These are phyloP conservation scores for Tricholoma sp. DNA, from an alignment of 768 basidiomycete genomes.

Conservation along the genomic window DNA sequence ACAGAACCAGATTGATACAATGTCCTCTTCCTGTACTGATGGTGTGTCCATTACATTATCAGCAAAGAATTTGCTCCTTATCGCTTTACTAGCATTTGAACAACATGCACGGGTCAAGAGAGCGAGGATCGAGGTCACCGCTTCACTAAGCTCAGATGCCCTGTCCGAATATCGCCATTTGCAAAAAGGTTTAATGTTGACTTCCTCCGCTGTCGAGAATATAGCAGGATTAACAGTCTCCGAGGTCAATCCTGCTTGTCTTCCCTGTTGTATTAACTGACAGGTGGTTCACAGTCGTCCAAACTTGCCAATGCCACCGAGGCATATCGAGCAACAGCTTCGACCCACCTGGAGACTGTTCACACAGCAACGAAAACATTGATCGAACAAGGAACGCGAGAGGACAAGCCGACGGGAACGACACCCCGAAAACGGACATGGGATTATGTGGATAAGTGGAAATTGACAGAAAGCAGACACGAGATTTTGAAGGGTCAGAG, in stretches of 20 bases:
- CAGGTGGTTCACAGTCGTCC: constrained; percentile 29
- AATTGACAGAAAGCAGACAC: constrained; percentile 60
- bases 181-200: constrained; percentile 46
- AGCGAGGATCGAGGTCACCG: constrained; percentile 58
- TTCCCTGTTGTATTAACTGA: not conserved
- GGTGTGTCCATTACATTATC: constrained; percentile 27
- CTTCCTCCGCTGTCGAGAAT: constrained; percentile 33
- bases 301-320: constrained; percentile 35
- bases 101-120: constrained; percentile 60
- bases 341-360: constrained; percentile 41
- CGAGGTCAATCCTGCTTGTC: constrained; percentile 35
- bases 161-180: constrained; percentile 48
- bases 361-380: constrained; percentile 48
- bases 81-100: constrained; percentile 47
- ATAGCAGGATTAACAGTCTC: constrained; percentile 32
- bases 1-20: constrained; percentile 39
- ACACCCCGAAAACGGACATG: constrained; percentile 77
- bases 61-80: not conserved
- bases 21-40: constrained; percentile 38
- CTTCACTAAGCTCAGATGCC: constrained; percentile 40
- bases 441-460: constrained; percentile 69
- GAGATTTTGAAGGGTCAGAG: constrained; percentile 51
- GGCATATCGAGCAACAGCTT: constrained; percentile 37
- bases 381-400: constrained; percentile 50
- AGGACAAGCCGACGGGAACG: constrained; percentile 63